These are phyloP conservation scores for Neonothopanus nambi DNA, from an alignment of 1,284 basidiomycete genomes.

Conservation along the genomic window DNA sequence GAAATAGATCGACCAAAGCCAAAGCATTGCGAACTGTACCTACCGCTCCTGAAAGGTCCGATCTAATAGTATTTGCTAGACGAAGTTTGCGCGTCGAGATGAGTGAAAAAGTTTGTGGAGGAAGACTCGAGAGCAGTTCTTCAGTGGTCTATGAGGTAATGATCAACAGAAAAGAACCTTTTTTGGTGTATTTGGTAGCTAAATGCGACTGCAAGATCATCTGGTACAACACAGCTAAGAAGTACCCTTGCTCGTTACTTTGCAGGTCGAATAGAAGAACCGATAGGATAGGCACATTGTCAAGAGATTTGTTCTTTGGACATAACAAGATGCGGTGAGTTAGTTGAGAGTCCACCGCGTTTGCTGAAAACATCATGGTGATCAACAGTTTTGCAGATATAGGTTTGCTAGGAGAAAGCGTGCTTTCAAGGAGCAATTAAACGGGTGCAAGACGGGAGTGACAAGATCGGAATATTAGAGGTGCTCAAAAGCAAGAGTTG, in stretches of 20 bases:
- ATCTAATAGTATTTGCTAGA: conserved; percentile 46
- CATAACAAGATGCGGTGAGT: conserved; percentile 62
- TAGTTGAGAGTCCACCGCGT: conserved; percentile 64
- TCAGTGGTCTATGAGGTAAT: conserved; percentile 60
- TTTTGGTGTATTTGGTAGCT: conserved; percentile 57
- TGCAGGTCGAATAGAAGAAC: conserved; percentile 51
- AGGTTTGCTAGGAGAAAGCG: conserved; percentile 52
- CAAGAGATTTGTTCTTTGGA: conserved; percentile 36
- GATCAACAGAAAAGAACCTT: conserved; percentile 59
- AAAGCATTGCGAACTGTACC: conserved; percentile 39
- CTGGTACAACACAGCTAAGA: conserved; percentile 71
- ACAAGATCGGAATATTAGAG: conserved; percentile 51
- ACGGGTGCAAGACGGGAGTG: no score
- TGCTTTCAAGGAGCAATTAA: conserved; percentile 55
- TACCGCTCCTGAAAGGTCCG: conserved; percentile 33
- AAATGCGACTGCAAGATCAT: conserved; percentile 67
- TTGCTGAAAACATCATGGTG: conserved; percentile 70
- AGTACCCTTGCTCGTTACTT: conserved; percentile 55
- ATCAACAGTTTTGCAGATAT: conserved; percentile 60
- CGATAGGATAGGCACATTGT: conserved; percentile 44
- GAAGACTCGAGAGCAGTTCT: conserved; percentile 60
- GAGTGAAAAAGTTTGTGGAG: conserved; percentile 40
- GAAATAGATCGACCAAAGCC: conserved; percentile 59
- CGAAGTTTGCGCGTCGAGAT: conserved; percentile 51
- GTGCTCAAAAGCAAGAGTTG: conserved; percentile 66